Evolutionary conservation across 2,329 filamentous ascomycete genomes (phyloP).

Genomic region (Pseudogymnoascus sp.): DNA sequence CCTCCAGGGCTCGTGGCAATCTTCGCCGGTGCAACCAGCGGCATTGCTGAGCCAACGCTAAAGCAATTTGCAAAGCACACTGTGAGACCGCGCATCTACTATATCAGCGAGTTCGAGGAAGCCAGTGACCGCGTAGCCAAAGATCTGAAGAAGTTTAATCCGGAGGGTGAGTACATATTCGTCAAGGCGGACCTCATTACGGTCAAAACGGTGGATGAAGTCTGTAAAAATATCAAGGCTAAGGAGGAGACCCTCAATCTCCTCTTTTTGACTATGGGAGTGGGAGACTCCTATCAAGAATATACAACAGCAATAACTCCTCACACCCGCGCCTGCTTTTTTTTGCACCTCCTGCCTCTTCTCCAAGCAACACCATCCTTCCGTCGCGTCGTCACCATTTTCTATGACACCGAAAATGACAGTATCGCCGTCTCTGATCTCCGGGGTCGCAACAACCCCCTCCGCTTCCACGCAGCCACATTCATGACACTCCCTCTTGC

Average conservation of each 20-base stretch:
- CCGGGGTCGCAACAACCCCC: neutral
- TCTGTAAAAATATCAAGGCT: constrained; percentile 40
- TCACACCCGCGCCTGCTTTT: constrained; percentile 50
- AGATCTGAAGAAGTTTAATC: constrained; percentile 28
- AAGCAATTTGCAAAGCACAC: constrained; percentile 36
- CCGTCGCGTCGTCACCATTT: constrained; percentile 46
- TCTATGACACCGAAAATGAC: constrained; percentile 17
- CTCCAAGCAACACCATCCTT: constrained; percentile 39
- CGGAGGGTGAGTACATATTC: constrained; percentile 35
- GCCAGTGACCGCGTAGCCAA: constrained; percentile 32
- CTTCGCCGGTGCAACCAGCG: constrained; percentile 44
- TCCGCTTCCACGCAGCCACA: neutral
- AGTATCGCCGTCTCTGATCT: neutral
- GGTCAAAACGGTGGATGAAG: constrained; percentile 38
- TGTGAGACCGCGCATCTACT: constrained; percentile 34
- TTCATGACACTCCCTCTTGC: neutral
- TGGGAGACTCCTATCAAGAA: neutral
- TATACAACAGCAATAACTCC: constrained; percentile 36
- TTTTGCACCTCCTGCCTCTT: constrained; percentile 48
- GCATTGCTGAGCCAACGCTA: constrained; percentile 41
- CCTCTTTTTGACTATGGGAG: constrained; percentile 44
- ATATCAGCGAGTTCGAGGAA: constrained; percentile 39
- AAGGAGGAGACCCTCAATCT: constrained; percentile 47
- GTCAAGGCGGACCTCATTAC: constrained; percentile 37
- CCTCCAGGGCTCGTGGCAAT: constrained; percentile 38